Conservation (phyloP, 345 rosid genomes). For the Lepidium aucheri region DNA sequence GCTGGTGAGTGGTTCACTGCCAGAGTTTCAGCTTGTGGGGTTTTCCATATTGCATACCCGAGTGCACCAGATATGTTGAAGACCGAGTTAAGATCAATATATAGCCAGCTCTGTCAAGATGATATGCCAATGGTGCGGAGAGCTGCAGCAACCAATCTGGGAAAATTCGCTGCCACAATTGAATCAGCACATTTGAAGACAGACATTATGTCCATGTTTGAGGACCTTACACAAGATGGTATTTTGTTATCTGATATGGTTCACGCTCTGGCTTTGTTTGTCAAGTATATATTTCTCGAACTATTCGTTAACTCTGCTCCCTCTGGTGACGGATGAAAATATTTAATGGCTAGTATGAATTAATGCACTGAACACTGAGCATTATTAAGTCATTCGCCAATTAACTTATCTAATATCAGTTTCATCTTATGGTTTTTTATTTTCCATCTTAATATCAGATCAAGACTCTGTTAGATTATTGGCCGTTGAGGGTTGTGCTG, state of each 20-base stretch:
- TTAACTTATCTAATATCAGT: background rate
- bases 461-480: slow-evolving; percentile 73
- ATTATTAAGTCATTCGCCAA: background rate
- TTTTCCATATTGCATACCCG: slow-evolving; percentile 85
- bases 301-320: background rate
- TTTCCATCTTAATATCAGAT: slow-evolving; percentile 33
- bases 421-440: background rate
- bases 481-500: slow-evolving; percentile 81
- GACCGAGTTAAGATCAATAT: slow-evolving; percentile 61
- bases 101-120: slow-evolving; percentile 85
- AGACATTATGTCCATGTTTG: slow-evolving; percentile 82
- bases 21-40: slow-evolving; percentile 86
- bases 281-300: background rate
- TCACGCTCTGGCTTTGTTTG: background rate
- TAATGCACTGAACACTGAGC: background rate
- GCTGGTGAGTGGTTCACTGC: slow-evolving; percentile 99
- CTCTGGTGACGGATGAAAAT: background rate
- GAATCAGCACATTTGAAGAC: slow-evolving; percentile 73
- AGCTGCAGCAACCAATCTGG: slow-evolving; percentile 89
- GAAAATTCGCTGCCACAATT: slow-evolving; percentile 91
- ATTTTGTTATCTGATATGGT: slow-evolving; percentile 14
- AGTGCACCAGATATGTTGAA: slow-evolving; percentile 72
- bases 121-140: slow-evolving; percentile 99
- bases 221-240: slow-evolving; percentile 97
- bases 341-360: background rate